Evolutionary conservation across 164 flowering plant genomes (phyloP).

Genomic region (Liquidambar formosana): DNA sequence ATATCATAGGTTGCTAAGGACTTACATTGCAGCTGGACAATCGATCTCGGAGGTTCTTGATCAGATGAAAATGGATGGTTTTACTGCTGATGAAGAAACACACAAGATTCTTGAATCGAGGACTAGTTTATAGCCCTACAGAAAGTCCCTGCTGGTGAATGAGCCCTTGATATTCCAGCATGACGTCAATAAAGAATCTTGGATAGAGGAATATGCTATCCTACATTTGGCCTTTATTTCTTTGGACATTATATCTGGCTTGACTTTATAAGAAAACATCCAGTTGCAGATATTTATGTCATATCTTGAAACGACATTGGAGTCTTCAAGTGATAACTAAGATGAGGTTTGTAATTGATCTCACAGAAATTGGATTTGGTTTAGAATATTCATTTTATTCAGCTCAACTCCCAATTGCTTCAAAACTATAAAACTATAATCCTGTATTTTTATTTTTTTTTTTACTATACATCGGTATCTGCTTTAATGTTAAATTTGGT

Average conservation of each 20-base stretch:
- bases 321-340: no score
- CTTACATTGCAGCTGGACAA: conserved; percentile 18
- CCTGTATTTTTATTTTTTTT: no score
- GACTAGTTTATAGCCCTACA: not conserved
- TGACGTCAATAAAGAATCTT: not conserved
- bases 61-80: conserved; percentile 26
- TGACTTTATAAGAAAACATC: not conserved
- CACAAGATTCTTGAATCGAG: conserved; percentile 10
- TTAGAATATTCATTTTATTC: no score
- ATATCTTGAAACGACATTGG: no score
- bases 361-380: no score
- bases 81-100: conserved; percentile 21
- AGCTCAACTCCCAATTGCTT: no score
- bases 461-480: no score
- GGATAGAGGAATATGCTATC: not conserved
- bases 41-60: conserved; percentile 7
- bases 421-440: no score
- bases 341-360: no score
- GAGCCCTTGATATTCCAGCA: not conserved
- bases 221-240: no score
- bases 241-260: not conserved
- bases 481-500: no score
- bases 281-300: no score
- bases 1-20: conserved; percentile 19
- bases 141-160: not conserved